Conservation (phyloP, 441 rosid genomes). For the Populus hybrid region DNA sequence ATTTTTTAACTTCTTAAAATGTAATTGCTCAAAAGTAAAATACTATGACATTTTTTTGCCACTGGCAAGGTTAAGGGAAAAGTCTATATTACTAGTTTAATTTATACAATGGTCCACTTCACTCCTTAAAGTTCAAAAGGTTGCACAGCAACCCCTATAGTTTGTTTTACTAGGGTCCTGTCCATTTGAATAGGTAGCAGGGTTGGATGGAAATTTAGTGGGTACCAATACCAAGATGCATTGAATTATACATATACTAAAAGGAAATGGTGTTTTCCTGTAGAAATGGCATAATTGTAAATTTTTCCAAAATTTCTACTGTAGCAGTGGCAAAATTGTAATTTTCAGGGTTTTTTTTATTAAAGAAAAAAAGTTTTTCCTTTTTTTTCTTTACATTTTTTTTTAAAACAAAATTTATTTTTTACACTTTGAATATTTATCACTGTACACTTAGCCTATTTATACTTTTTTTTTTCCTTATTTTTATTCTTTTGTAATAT, state of each 20-base stretch:
- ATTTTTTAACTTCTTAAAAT: background rate
- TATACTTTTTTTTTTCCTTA: no score
- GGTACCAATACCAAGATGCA: background rate
- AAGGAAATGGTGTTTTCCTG: background rate
- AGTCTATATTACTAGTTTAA: background rate
- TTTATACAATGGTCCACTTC: background rate
- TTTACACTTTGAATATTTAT: no score
- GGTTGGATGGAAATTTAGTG: background rate
- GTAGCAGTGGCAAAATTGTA: no score
- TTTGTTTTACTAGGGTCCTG: background rate
- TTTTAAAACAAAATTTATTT: no score
- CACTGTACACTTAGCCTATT: no score
- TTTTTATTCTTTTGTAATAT: no score
- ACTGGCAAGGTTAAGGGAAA: background rate
- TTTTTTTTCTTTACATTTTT: no score
- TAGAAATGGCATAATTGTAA: background rate
- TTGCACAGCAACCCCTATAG: background rate
- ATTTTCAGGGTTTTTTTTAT: no score
- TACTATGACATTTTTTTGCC: background rate
- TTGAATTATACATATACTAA: background rate
- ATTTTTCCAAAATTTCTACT: no score
- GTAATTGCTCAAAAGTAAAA: background rate
- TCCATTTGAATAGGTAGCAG: background rate
- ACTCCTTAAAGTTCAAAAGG: background rate
- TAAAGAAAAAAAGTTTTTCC: background rate